Evolutionary conservation across 208 protist species (phyloP).

Genomic region (Trypanosoma platydactyli): DNA sequence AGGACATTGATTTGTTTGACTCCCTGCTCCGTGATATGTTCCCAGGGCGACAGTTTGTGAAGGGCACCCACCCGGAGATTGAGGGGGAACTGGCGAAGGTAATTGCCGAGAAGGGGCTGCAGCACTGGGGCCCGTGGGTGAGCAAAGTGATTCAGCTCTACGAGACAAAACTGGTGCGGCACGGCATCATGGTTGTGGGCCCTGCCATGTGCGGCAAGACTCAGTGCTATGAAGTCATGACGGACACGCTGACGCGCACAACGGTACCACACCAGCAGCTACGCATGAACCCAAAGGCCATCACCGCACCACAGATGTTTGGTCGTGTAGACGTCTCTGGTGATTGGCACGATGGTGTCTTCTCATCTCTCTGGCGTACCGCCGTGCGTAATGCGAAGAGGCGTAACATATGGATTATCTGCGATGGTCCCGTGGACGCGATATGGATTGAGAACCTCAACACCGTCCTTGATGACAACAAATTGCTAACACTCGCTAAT

Average conservation of each 20-base stretch:
- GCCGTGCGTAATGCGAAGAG: constrained; percentile 90
- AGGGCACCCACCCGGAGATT: constrained; percentile 91
- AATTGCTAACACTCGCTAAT: constrained; percentile 98
- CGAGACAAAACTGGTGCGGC: constrained; percentile 94
- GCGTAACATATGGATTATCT: constrained; percentile 95
- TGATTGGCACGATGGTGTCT: constrained; percentile 96
- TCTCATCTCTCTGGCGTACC: constrained; percentile 92
- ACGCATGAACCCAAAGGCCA: constrained; percentile 95
- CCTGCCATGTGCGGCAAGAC: constrained; percentile 94
- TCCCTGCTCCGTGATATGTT: constrained; percentile 95
- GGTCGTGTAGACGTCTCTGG: constrained; percentile 93
- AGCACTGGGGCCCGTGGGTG: constrained; percentile 87
- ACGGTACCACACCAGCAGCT: constrained; percentile 91
- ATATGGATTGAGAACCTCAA: constrained; percentile 99
- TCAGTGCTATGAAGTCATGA: constrained; percentile 92
- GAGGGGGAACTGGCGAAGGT: constrained; percentile 89
- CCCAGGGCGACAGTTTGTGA: constrained; percentile 90
- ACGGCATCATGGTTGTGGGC: constrained; percentile 96
- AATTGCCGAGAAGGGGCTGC: constrained; percentile 83
- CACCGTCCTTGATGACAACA: constrained; percentile 99
- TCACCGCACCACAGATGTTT: constrained; percentile 96
- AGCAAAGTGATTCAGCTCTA: constrained; percentile 95
- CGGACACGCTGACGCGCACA: constrained; percentile 82
- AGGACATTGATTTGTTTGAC: constrained; percentile 97
- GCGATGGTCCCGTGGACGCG: constrained; percentile 98